Percentiles rank a stretch among this genome's conserved stretches.
These are phyloP conservation scores for Paracorniculantispora psalliotae DNA, from an alignment of 2,329 filamentous ascomycete species.

Conservation along the genomic window DNA sequence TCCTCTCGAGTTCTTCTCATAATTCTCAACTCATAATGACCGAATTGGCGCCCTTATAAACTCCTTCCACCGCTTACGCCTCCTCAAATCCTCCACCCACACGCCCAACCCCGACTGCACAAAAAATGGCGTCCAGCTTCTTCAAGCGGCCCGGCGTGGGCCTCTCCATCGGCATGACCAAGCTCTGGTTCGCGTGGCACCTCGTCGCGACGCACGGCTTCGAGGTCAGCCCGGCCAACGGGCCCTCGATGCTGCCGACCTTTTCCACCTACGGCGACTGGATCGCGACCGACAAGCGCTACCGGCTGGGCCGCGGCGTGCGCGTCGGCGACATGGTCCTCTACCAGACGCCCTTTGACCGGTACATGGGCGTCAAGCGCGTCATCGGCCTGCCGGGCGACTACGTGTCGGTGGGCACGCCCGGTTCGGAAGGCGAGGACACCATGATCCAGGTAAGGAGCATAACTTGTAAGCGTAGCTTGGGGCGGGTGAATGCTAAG, in stretches of 20 bases:
- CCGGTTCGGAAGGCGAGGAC: conserved; percentile 40
- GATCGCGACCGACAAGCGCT: conserved; percentile 62
- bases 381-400: conserved; percentile 73
- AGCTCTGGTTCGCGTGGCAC: conserved; percentile 20
- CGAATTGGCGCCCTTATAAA: too few relatives aligned
- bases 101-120: background rate
- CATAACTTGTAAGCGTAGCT: background rate
- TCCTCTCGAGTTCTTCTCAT: too few relatives aligned
- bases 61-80: too few relatives aligned
- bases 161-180: background rate
- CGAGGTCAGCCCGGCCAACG: conserved; percentile 54
- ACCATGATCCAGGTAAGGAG: conserved; percentile 60
- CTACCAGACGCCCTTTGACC: conserved; percentile 68
- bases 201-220: conserved; percentile 55
- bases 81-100: too few relatives aligned
- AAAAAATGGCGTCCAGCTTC: background rate
- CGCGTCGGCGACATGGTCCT: conserved; percentile 79
- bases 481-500: background rate
- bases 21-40: too few relatives aligned
- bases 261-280: conserved; percentile 63
- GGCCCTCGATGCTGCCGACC: conserved; percentile 87
- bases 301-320: conserved; percentile 60
- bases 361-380: conserved; percentile 67
- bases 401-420: conserved; percentile 64
- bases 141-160: background rate